phyloP scores from a whole-genome alignment of 768 basidiomycete genomes.

The Imleria badia region DNA sequence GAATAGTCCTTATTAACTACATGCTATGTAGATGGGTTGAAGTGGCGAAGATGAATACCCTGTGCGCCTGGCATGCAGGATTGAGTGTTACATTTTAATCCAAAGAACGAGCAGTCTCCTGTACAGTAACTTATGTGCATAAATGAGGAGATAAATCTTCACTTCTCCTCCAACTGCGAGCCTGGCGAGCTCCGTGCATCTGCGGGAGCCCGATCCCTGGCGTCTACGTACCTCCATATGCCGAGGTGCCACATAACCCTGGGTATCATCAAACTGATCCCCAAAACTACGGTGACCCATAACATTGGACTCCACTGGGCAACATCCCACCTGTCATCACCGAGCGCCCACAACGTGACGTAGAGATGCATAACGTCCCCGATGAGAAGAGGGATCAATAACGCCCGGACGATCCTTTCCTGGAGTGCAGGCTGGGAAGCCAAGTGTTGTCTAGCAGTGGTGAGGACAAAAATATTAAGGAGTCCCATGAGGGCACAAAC shows the following conservation, averaged over 20 bases:
- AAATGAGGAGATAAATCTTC: slow-evolving; percentile 25
- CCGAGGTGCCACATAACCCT: slow-evolving; percentile 75
- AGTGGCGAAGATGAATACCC: slow-evolving; percentile 17
- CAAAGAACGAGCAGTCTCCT: neutral
- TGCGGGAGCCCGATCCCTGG: slow-evolving; percentile 46
- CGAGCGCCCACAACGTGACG: slow-evolving; percentile 73
- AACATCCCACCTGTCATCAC: slow-evolving; percentile 65
- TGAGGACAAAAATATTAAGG: slow-evolving; percentile 66
- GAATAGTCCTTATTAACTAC: slow-evolving; percentile 55
- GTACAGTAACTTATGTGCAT: slow-evolving; percentile 9
- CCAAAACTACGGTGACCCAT: slow-evolving; percentile 63
- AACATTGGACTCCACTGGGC: slow-evolving; percentile 66
- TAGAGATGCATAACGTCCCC: slow-evolving; percentile 68
- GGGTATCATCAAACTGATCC: slow-evolving; percentile 65
- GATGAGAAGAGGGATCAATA: slow-evolving; percentile 65
- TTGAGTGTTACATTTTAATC: neutral
- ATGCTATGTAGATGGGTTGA: neutral
- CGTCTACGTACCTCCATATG: slow-evolving; percentile 69
- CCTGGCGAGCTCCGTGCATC: neutral
- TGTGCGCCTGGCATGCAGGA: neutral
- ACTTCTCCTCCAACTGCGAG: slow-evolving; percentile 10
- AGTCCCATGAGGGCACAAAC: slow-evolving; percentile 74
- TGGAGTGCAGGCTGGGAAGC: slow-evolving; percentile 59
- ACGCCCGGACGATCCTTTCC: slow-evolving; percentile 64
- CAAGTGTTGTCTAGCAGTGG: slow-evolving; percentile 60